These are phyloP conservation scores for Biscogniauxia marginata DNA, from an alignment of 2,329 filamentous ascomycete genomes.

Conservation along the genomic window DNA sequence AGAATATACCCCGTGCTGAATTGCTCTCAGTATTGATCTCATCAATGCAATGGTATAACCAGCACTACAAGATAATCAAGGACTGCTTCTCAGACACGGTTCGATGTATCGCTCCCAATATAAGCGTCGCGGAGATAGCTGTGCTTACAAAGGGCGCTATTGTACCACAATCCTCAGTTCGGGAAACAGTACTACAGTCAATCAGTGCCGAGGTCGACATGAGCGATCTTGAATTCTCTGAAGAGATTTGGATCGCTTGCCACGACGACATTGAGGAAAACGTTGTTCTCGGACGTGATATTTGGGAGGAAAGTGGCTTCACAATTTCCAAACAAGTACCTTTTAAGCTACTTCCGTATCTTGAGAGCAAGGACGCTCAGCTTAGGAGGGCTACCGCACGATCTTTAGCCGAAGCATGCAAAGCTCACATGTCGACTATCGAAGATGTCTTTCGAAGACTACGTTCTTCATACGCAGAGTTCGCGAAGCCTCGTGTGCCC, in stretches of 20 bases:
- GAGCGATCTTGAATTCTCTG: slow-evolving; percentile 79
- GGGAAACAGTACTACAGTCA: slow-evolving; percentile 81
- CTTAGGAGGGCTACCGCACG: slow-evolving; percentile 81
- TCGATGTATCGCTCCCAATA: slow-evolving; percentile 80
- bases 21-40: slow-evolving; percentile 70
- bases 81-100: slow-evolving; percentile 88
- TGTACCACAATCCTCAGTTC: slow-evolving; percentile 74
- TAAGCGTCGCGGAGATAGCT: slow-evolving; percentile 67
- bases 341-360: slow-evolving; percentile 69
- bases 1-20: slow-evolving; percentile 71
- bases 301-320: slow-evolving; percentile 94
- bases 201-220: slow-evolving; percentile 91
- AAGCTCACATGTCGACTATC: slow-evolving; percentile 59
- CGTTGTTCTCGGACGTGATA: slow-evolving; percentile 74
- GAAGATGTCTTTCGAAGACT: slow-evolving; percentile 62
- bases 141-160: slow-evolving; percentile 77
- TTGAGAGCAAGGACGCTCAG: slow-evolving; percentile 77
- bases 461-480: slow-evolving; percentile 69
- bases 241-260: slow-evolving; percentile 90
- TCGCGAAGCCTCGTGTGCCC: slow-evolving; percentile 78
- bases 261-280: slow-evolving; percentile 93
- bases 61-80: slow-evolving; percentile 93
- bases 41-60: slow-evolving; percentile 84
- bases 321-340: slow-evolving; percentile 65
- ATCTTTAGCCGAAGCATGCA: slow-evolving; percentile 73